These are phyloP conservation scores for Alliaria petiolata DNA, from an alignment of 345 rosid genomes.

Conservation along the genomic window DNA sequence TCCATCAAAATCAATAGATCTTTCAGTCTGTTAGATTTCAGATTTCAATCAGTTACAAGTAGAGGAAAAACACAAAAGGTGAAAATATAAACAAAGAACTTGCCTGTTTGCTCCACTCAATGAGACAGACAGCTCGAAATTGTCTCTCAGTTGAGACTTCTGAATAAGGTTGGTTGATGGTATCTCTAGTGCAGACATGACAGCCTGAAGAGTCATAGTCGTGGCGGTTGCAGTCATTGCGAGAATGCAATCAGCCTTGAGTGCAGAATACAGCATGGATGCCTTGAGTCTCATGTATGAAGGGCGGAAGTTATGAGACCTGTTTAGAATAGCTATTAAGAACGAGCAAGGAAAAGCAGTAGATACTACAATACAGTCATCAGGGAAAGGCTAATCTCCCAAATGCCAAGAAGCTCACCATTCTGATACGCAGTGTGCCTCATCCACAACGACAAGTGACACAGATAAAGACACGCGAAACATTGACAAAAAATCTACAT, in stretches of 20 bases:
- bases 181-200: constrained; percentile 90
- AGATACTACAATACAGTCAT: constrained; percentile 10
- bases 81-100: constrained; percentile 22
- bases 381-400: constrained; percentile 21
- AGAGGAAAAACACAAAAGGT: background rate
- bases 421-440: constrained; percentile 96
- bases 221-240: constrained; percentile 99
- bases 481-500: constrained; percentile 65
- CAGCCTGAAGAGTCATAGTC: constrained; percentile 56
- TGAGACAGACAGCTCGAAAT: constrained; percentile 75
- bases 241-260: constrained; percentile 68
- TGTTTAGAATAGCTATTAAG: constrained; percentile 30
- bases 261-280: constrained; percentile 61
- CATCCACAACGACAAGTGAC: constrained; percentile 93
- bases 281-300: constrained; percentile 96
- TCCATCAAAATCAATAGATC: constrained; percentile 65
- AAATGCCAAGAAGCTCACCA: constrained; percentile 53
- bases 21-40: constrained; percentile 58
- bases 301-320: constrained; percentile 98
- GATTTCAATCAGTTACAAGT: constrained; percentile 4
- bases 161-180: constrained; percentile 74
- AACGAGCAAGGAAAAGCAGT: constrained; percentile 12
- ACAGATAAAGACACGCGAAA: constrained; percentile 39
- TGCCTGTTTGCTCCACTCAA: constrained; percentile 67
- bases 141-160: constrained; percentile 61